Base-by-base conservation (phyloP, 2,329 filamentous ascomycete genomes). In the Penicillium italicum region DNA sequence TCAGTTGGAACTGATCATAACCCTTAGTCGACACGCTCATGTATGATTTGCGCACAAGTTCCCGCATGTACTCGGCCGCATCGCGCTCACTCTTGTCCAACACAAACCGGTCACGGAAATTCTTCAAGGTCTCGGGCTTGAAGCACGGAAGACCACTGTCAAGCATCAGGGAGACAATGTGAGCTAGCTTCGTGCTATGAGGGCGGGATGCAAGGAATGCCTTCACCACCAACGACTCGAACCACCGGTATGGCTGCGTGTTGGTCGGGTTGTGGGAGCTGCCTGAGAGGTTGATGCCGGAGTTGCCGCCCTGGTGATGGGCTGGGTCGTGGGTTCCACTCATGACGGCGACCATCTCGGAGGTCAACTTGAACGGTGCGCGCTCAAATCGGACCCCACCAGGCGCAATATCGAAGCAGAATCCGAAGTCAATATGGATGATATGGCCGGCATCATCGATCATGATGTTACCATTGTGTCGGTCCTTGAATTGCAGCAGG, bases 401-500 rank as follows among this genome's bases (percentile, higher is more conserved):
- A 0, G 94, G 94, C 1, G 92, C 94, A 65, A 99, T 97, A 70
- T 99, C 95, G 76, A 99, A 99, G 77, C 93, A 97, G 82, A 99
- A 99, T 10, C 94, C 94, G 69, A 99, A 99, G 73, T 99, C 94
- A 65, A 99, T 97, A 78, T 99, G 94, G 51, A 99, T 84, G 68
- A 99, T 96, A 75, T 99, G 94, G 4, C 95, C 94, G 0, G 89
- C 90, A 68, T 97, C 93, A 72, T 99, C 93, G 61, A 99, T 87
- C 95, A 99, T 99, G 79, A 99, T 99, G 79, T 99, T 99, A 59
- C 94, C 94, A 73, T 99, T 99, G 78, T 99, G 94, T 3, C 94
- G 87, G 72, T 99, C 94, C 75, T 99, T 99, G 86, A 99, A 97
- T 69, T 99, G 95, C 36, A 99, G 79, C 14, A 99, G 80, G 77